Conservation (phyloP, 768 basidiomycete species). For the Calvatia gigantea region DNA sequence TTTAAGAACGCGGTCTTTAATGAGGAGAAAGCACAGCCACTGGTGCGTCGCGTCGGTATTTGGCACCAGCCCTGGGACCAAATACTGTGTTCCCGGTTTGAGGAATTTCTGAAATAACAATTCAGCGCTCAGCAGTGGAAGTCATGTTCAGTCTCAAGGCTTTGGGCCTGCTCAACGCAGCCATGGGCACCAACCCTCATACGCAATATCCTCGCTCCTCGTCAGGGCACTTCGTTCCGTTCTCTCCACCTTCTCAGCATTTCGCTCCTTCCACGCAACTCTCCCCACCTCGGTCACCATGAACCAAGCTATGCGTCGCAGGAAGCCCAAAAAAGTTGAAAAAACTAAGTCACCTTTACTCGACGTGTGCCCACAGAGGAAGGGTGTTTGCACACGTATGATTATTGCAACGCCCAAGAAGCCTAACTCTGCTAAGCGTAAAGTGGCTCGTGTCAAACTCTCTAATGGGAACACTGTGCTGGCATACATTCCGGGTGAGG, state of each 20-base stretch:
- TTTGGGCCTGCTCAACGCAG: conserved; percentile 24
- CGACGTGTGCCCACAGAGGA: conserved; percentile 75
- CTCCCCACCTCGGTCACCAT: conserved; percentile 62
- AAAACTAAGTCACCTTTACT: conserved; percentile 81
- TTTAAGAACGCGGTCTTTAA: conserved; percentile 20
- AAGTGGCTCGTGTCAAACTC: conserved; percentile 92
- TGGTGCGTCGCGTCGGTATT: conserved; percentile 41
- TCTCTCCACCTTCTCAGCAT: conserved; percentile 11
- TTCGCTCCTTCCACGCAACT: conserved; percentile 53
- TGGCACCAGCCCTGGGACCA: conserved; percentile 21
- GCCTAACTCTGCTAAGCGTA: conserved; percentile 97
- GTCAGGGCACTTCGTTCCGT: not conserved
- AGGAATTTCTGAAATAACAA: conserved; percentile 5
- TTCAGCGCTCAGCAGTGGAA: not conserved
- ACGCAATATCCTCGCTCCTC: conserved; percentile 14
- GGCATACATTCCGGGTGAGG: conserved; percentile 96
- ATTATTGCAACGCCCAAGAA: conserved; percentile 90
- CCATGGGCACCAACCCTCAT: conserved; percentile 25
- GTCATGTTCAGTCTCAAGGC: conserved; percentile 38
- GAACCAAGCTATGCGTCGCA: conserved; percentile 85
- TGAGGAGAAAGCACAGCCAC: conserved; percentile 19
- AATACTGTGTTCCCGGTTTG: conserved; percentile 16
- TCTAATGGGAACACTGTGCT: conserved; percentile 84
- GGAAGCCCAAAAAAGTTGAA: conserved; percentile 45
- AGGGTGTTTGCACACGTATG: conserved; percentile 85